phyloP scores from a whole-genome alignment of 345 rosid species.

The Crucihimalaya himalaica region DNA sequence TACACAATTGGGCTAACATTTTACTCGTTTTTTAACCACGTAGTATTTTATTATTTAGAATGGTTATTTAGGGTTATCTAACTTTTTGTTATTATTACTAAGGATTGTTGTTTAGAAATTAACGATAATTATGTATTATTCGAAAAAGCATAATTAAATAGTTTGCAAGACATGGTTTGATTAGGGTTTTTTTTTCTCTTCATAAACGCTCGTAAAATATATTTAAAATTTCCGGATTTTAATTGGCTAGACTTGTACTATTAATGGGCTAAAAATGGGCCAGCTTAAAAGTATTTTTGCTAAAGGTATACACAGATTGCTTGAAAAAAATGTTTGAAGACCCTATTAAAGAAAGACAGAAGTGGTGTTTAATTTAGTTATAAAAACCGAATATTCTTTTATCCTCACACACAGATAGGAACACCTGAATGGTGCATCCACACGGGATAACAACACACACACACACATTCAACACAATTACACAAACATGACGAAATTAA shows the following conservation, averaged over 20 bases:
- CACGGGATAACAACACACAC: constrained; percentile 26
- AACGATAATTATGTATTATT: too few species aligned
- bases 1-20: not conserved
- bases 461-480: constrained; percentile 11
- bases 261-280: not conserved
- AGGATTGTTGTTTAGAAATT: not conserved
- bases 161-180: not conserved
- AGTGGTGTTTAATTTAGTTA: not conserved
- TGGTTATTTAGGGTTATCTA: not conserved
- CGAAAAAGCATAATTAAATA: too few species aligned
- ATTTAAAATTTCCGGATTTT: not conserved
- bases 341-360: not conserved
- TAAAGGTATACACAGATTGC: not conserved
- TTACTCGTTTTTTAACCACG: not conserved
- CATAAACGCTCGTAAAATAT: not conserved
- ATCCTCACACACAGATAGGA: constrained; percentile 27
- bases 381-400: constrained; percentile 32
- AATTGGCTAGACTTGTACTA: not conserved
- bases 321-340: not conserved
- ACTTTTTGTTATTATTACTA: not conserved
- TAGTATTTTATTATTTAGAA: not conserved
- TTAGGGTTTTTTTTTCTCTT: not conserved
- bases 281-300: constrained; percentile 6
- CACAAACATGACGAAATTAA: constrained; percentile 23
- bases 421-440: constrained; percentile 26